phyloP scores from a whole-genome alignment of 2,329 filamentous ascomycete species.

The Onygena corvina region DNA sequence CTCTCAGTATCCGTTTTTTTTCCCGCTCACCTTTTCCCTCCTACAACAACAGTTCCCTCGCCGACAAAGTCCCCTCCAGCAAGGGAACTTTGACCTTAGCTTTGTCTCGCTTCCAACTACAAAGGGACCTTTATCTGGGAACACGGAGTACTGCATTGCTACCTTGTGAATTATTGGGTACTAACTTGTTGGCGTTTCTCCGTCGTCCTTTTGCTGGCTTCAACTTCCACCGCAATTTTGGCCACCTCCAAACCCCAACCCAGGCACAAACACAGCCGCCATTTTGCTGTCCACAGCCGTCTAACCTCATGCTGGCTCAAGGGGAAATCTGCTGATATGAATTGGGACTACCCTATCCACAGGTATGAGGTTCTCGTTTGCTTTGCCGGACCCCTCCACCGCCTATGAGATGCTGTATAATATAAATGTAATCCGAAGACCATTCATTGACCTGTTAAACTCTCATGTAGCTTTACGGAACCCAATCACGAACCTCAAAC shows the following conservation, averaged over 20 bases:
- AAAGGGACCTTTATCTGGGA: neutral
- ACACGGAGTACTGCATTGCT: neutral
- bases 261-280: neutral
- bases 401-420: neutral
- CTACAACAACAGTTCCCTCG: neutral
- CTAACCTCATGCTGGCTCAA: constrained; percentile 30
- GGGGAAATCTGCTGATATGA: constrained; percentile 32
- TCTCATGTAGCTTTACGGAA: constrained; percentile 35
- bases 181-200: neutral
- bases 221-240: too few species aligned
- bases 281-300: constrained; percentile 23
- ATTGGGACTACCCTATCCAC: constrained; percentile 37
- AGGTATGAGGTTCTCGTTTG: constrained; percentile 26
- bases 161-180: neutral
- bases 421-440: neutral
- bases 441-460: constrained; percentile 23
- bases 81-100: neutral
- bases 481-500: constrained; percentile 38
- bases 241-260: too few species aligned
- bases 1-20: neutral
- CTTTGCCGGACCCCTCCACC: neutral
- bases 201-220: constrained; percentile 15
- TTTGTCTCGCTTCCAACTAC: neutral
- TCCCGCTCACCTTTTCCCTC: neutral
- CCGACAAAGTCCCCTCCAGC: neutral